Evolutionary conservation across 2,329 filamentous ascomycete species (phyloP), one percentile per base, ranked within the genome.

Genomic region (Aspergillus texensis): DNA sequence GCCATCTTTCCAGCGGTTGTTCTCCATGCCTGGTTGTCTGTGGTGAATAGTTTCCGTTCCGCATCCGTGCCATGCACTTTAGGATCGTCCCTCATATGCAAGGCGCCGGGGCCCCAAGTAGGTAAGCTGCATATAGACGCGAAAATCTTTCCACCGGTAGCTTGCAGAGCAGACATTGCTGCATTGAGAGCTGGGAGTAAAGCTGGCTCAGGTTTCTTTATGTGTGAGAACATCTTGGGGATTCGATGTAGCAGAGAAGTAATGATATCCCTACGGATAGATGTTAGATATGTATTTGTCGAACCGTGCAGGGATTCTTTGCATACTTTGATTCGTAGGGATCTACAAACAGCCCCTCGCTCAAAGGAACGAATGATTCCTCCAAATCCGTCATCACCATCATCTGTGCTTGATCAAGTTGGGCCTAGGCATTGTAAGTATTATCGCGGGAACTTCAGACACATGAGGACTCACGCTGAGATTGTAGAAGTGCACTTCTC

Each of bases 401-500:
- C 93, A 99, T 97, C 75, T 99, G 95, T 11, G 95, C 93, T 79
- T 93, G 89, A 61, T 95, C 90, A 48, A 97, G 83, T 46, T 85
- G 85, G 43, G 93, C 80, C 89, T 92, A 76, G 45, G 32, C 43
- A 43, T 10, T 45, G 62, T 79, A 52, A 78, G 74, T 54, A 63
- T 41, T 19, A 62, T 19, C 68, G 70, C 52, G 65, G 64, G 43
- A 62, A 67, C 60, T 65, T 46, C 32, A 45, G 26, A n/a, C n/a
- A 58, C 39, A 14, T 10, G 28, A 26, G 8, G 34, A 85, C 89
- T 81, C 82, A 92, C 89, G 73, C 89, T 93, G 71, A 97, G 88
- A 74, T 98, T 98, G 83, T 98, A 99, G 77, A 98, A 99, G 75
- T 99, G 95, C 64, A 99, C 91, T 72, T 97, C 93, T 78, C 93